Percentiles rank a stretch among this genome's conserved stretches.
These are phyloP conservation scores for Glebionis coronaria DNA, from an alignment of 129 eudicot species.

Conservation along the genomic window DNA sequence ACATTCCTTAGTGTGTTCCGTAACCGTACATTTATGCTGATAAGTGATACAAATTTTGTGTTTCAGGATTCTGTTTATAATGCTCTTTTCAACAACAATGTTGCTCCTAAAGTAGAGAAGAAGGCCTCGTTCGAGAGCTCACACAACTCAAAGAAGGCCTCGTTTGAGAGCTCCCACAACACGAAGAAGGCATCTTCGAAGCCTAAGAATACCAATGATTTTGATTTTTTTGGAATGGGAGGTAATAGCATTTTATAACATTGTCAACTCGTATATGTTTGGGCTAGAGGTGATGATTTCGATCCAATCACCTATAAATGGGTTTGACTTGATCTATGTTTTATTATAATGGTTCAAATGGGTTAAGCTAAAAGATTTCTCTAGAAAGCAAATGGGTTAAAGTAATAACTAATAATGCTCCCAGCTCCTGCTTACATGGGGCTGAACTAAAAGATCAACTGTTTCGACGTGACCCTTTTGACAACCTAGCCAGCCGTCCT, in stretches of 20 bases:
- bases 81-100: constrained; percentile 43
- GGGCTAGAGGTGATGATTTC: not conserved
- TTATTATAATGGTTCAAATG: not conserved
- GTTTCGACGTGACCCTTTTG: too few species aligned
- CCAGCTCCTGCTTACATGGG: too few species aligned
- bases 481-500: too few species aligned
- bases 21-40: constrained; percentile 13
- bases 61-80: constrained; percentile 58
- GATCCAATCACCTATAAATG: not conserved
- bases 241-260: constrained; percentile 38
- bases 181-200: constrained; percentile 34
- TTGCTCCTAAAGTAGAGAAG: constrained; percentile 30
- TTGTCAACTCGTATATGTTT: constrained; percentile 2
- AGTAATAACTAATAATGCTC: too few species aligned
- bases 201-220: constrained; percentile 47
- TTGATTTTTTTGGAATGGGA: constrained; percentile 68
- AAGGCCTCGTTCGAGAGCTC: constrained; percentile 23
- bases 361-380: not conserved
- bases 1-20: constrained; percentile 1
- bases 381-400: not conserved
- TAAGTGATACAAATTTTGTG: not conserved
- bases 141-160: constrained; percentile 20
- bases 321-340: constrained; percentile 4
- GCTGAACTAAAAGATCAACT: too few species aligned
- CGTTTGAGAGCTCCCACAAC: constrained; percentile 24